Conservation (phyloP, 805 yeast genomes). For the Wickerhamiella parazyma region DNA sequence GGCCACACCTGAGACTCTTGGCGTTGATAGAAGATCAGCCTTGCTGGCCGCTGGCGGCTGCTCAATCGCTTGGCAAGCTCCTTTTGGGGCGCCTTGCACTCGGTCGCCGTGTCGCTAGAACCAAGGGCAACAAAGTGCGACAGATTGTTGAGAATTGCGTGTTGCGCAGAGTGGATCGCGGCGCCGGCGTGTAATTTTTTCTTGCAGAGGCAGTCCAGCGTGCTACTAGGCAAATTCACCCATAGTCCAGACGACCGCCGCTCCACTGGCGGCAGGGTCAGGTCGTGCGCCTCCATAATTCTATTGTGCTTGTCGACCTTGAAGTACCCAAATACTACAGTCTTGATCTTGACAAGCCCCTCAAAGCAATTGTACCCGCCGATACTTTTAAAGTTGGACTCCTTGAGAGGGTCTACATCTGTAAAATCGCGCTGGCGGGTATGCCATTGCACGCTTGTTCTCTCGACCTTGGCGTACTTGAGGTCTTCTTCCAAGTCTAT, state of each 20-base stretch:
- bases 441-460: slow-evolving; percentile 89
- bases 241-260: slow-evolving; percentile 70
- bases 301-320: slow-evolving; percentile 63
- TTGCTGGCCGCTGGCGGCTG: slow-evolving; percentile 65
- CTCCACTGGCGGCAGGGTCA: slow-evolving; percentile 69
- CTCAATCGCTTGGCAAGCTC: slow-evolving; percentile 75
- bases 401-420: slow-evolving; percentile 66
- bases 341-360: slow-evolving; percentile 62
- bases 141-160: slow-evolving; percentile 65
- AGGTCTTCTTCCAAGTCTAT: slow-evolving; percentile 69
- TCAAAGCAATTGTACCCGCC: slow-evolving; percentile 30
- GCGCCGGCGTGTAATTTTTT: slow-evolving; percentile 66
- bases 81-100: slow-evolving; percentile 95
- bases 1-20: slow-evolving; percentile 59
- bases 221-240: slow-evolving; percentile 69
- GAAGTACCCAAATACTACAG: slow-evolving; percentile 82
- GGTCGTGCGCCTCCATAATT: slow-evolving; percentile 88
- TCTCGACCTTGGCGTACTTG: slow-evolving; percentile 67
- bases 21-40: slow-evolving; percentile 84
- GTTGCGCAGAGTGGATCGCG: slow-evolving; percentile 95
- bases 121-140: slow-evolving; percentile 64
- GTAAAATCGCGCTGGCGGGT: slow-evolving; percentile 87
- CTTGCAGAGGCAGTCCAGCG: slow-evolving; percentile 41
- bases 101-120: slow-evolving; percentile 60
- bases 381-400: slow-evolving; percentile 13